Evolutionary conservation across 805 yeast species (phyloP).

Genomic region (Wickerhamiella vanderwaltii): DNA sequence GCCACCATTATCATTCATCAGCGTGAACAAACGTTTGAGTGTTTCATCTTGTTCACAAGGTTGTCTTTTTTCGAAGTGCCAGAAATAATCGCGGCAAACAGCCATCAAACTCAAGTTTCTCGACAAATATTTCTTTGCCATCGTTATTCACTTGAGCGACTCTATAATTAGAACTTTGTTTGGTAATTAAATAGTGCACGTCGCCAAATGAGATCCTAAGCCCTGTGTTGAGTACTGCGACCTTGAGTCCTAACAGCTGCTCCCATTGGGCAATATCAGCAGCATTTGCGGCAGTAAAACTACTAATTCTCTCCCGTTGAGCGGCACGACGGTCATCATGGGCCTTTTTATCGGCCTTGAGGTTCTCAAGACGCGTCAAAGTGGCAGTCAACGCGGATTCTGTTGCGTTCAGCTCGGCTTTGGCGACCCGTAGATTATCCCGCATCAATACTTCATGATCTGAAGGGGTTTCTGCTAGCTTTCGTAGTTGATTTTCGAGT

Average conservation of each 20-base stretch:
- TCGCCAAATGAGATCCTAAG: too few relatives aligned
- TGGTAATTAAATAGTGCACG: too few relatives aligned
- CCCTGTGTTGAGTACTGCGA: not conserved
- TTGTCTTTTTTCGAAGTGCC: too few relatives aligned
- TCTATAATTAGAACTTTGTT: too few relatives aligned
- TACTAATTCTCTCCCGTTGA: too few relatives aligned
- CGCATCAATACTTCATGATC: not conserved
- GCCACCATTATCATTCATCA: too few relatives aligned
- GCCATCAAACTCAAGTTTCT: not conserved
- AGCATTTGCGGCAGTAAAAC: not conserved
- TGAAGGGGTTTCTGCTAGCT: not conserved
- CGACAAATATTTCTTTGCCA: too few relatives aligned
- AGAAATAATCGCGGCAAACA: constrained; percentile 3
- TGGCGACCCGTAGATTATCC: not conserved
- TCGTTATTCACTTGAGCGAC: too few relatives aligned
- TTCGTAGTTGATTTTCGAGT: not conserved
- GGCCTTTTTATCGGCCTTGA: not conserved
- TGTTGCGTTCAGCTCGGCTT: not conserved
- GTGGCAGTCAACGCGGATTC: not conserved
- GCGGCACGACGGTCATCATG: too few relatives aligned
- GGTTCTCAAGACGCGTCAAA: not conserved
- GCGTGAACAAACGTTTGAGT: too few relatives aligned
- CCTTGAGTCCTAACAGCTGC: not conserved
- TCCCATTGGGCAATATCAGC: not conserved
- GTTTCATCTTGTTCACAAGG: too few relatives aligned